phyloP scores from a whole-genome alignment of 495 filamentous ascomycete genomes.

The Lichina pygmaea region DNA sequence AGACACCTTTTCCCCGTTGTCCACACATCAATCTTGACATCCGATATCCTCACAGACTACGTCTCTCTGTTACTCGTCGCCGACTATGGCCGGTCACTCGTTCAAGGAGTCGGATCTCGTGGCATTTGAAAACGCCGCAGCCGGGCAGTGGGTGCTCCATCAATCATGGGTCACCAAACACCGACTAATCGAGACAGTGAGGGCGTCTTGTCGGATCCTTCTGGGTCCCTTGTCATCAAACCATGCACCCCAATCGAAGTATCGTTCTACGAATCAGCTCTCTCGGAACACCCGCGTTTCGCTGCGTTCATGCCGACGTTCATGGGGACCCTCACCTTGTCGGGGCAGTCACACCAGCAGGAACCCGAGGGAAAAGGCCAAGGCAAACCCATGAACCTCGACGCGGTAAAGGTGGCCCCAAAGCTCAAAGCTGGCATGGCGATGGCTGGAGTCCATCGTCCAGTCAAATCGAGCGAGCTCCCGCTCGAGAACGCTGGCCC shows the following conservation, averaged over 20 bases:
- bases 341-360: neutral
- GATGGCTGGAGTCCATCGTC: slow-evolving; percentile 1
- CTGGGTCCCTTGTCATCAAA: slow-evolving; percentile 78
- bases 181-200: slow-evolving; percentile 28
- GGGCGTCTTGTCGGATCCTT: slow-evolving; percentile 64
- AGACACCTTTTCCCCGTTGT: too few species aligned
- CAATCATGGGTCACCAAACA: slow-evolving; percentile 2
- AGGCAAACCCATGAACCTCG: neutral
- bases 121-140: slow-evolving; percentile 57
- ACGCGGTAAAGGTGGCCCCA: neutral
- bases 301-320: slow-evolving; percentile 60
- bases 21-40: too few species aligned
- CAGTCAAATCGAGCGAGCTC: slow-evolving; percentile 1
- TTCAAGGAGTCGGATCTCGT: slow-evolving; percentile 23
- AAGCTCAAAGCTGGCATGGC: too few species aligned
- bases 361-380: neutral
- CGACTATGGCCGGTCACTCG: neutral
- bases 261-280: slow-evolving; percentile 67
- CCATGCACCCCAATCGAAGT: slow-evolving; percentile 74
- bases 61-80: neutral
- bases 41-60: neutral
- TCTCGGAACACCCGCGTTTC: slow-evolving; percentile 36
- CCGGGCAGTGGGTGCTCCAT: slow-evolving; percentile 60
- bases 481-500: slow-evolving; percentile 14
- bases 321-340: slow-evolving; percentile 44